Evolutionary conservation across 345 rosid species (phyloP), one percentile per base, ranked within the genome.

Genomic region (Camelina laxa): DNA sequence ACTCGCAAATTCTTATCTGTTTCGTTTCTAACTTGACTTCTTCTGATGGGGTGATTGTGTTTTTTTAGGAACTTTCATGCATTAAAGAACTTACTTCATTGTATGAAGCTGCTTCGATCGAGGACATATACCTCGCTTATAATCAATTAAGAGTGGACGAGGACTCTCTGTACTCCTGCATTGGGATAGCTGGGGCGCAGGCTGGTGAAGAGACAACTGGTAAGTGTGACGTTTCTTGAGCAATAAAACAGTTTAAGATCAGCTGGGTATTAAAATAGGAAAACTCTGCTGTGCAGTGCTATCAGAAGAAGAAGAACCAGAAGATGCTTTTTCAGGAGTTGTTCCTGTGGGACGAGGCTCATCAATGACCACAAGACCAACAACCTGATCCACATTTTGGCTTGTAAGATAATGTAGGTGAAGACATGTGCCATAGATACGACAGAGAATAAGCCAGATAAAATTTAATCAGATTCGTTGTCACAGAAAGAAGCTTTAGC

Each of bases 171-270:
- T 91, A 96, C 78, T 91, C 99, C 14, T 96, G 99, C 81, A 82
- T 91, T 50, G 99, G 99, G 62, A 76, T 96, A 65, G 98, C 99
- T 10, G 98, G 99, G n/a, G 81, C 79, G 66, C 91, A 96, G 80
- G 87, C 97, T 41, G 88, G 95, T 19, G 96, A 88, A 60, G 91
- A 84, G 44, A 76, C 62, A 15, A 45, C 72, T 5, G 89, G 91
- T 89, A 76, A 84, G 68, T 62, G 42, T 64, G 0, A 21, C 39
- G 4, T 54, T 12, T 58, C 45, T 64, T 69, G 60, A 13, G 19
- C 44, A 24, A 27, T 4, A 56, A 47, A 56, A 53, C 66, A 22
- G 42, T 35, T 70, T 63, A 47, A 15, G n/a, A 64, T 65, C 39
- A 30, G 22, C 41, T 64, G 9, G 17, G 45, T 21, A 44, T 22